These are phyloP conservation scores for Emydomyces testavorans DNA, from an alignment of 2,329 filamentous ascomycete species.

Conservation along the genomic window DNA sequence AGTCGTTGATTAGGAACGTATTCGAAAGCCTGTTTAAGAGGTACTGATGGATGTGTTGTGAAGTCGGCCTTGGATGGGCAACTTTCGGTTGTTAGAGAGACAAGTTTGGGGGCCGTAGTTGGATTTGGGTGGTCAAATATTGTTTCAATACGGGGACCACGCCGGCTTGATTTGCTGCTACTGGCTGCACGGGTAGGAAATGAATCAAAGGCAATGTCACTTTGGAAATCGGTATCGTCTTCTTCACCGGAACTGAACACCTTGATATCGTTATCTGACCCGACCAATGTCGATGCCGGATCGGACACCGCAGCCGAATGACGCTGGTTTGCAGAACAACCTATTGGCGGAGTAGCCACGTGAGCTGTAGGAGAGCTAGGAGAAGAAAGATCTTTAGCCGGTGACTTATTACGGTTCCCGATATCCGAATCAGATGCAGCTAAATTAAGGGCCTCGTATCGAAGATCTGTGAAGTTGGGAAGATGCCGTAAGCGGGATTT, in stretches of 20 bases:
- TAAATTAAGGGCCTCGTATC: slow-evolving; percentile 12
- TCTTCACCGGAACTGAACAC: slow-evolving; percentile 48
- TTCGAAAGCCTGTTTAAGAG: neutral
- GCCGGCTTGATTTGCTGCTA: slow-evolving; percentile 41
- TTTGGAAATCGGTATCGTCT: slow-evolving; percentile 50
- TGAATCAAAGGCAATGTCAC: slow-evolving; percentile 53
- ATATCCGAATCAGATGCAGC: neutral
- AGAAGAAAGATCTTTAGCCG: neutral
- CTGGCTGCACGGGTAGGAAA: slow-evolving; percentile 48
- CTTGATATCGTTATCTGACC: slow-evolving; percentile 50
- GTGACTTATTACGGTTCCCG: neutral
- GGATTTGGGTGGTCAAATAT: slow-evolving; percentile 42
- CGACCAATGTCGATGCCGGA: slow-evolving; percentile 47
- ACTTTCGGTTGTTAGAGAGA: neutral
- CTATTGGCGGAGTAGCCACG: neutral
- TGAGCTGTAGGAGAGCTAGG: slow-evolving; percentile 1
- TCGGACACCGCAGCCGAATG: slow-evolving; percentile 48
- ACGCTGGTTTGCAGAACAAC: slow-evolving; percentile 36
- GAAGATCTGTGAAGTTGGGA: slow-evolving; percentile 15
- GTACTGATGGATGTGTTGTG: neutral
- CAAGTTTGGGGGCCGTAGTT: slow-evolving; percentile 3
- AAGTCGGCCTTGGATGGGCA: neutral
- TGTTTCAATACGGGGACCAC: slow-evolving; percentile 49
- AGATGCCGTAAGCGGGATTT: slow-evolving; percentile 16
- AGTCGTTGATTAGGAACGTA: neutral